Evolutionary conservation across 2,329 filamentous ascomycete genomes (phyloP).

Genomic region (Alternaria ethzedia): DNA sequence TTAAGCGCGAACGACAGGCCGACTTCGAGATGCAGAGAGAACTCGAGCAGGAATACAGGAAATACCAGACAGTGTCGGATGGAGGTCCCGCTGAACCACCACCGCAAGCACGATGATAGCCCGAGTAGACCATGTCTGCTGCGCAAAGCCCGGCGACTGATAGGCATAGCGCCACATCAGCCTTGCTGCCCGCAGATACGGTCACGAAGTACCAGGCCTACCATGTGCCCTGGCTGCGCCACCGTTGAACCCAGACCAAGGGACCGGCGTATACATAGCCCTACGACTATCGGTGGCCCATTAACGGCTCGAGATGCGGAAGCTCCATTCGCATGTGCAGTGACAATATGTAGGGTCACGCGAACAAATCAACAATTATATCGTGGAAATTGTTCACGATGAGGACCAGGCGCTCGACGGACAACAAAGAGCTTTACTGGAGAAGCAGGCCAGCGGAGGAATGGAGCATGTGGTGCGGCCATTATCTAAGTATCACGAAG

Average conservation of each 20-base stretch:
- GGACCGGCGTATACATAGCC: conserved; percentile 11
- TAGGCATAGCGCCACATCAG: conserved; percentile 2
- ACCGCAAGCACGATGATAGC: conserved; percentile 20
- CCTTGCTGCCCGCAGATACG: neutral
- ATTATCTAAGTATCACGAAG: neutral
- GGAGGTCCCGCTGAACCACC: conserved; percentile 35
- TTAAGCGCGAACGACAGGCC: conserved; percentile 88
- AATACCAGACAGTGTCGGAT: conserved; percentile 77
- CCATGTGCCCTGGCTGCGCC: conserved; percentile 19
- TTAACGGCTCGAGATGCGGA: neutral
- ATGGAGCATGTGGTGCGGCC: neutral
- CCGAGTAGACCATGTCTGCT: neutral
- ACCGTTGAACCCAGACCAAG: conserved; percentile 8
- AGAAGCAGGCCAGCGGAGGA: neutral
- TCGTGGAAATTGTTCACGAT: neutral
- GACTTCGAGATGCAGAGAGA: conserved; percentile 92
- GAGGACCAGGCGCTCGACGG: neutral
- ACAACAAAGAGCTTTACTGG: neutral
- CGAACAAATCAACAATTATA: neutral
- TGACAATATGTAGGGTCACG: neutral
- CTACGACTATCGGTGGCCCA: neutral
- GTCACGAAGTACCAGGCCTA: conserved; percentile 6
- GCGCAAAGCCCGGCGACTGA: neutral
- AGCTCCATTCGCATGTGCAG: neutral
- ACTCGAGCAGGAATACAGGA: conserved; percentile 88